phyloP scores from a whole-genome alignment of 345 rosid genomes.

The Balakata baccata region DNA sequence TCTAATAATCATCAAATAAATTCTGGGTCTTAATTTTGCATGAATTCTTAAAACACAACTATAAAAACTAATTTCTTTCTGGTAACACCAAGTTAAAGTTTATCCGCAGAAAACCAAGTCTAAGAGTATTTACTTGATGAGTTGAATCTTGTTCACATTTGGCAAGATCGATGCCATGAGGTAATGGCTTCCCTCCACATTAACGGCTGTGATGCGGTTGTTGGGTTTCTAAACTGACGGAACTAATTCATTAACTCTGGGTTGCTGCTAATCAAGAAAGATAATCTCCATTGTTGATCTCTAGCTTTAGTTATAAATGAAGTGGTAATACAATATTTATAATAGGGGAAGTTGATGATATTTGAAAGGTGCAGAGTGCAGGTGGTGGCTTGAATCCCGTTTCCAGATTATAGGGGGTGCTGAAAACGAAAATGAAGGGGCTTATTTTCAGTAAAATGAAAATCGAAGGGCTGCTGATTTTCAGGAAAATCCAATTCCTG shows the following conservation, averaged over 20 bases:
- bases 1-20: slow-evolving; percentile 20
- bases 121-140: neutral
- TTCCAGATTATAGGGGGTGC: too few relatives aligned
- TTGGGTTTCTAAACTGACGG: slow-evolving; percentile 20
- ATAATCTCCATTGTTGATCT: slow-evolving; percentile 16
- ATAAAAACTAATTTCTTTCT: neutral
- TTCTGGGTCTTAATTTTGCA: too few relatives aligned
- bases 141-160: neutral
- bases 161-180: neutral
- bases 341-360: neutral
- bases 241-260: slow-evolving; percentile 2
- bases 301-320: neutral
- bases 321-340: neutral
- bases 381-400: too few relatives aligned
- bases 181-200: slow-evolving; percentile 21
- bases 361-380: neutral
- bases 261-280: slow-evolving; percentile 19
- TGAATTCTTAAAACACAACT: too few relatives aligned
- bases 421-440: too few relatives aligned
- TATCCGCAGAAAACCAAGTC: too few relatives aligned
- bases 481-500: too few relatives aligned
- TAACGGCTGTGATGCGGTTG: slow-evolving; percentile 39
- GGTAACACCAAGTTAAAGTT: neutral
- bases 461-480: too few relatives aligned
- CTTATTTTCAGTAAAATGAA: too few relatives aligned